Base-by-base conservation (phyloP, 2,329 filamentous ascomycete species). In the Colletotrichum sidae region DNA sequence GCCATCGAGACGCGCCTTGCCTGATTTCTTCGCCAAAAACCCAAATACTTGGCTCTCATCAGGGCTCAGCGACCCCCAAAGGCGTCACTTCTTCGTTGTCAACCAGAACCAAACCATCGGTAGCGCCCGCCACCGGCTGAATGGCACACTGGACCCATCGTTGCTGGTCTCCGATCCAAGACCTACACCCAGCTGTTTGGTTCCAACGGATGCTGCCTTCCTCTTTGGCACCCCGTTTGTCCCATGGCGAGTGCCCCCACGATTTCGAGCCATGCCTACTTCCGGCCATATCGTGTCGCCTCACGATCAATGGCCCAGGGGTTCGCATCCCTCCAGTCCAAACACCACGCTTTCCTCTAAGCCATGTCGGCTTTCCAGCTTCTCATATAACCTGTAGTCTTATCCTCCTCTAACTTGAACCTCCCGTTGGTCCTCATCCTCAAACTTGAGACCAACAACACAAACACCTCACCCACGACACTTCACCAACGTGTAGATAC, bases 171-270 rank as follows among this genome's bases (percentile, higher is more conserved):
- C 51, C 25, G 35, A 38, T 34, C 41, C 35, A 17, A 42, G 41
- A 63, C 34, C 17, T 35, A 13, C 34, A 42, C 38, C 63, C 58
- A 57, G 53, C 49, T 37, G 15, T 38, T 37, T 57, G 63, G 58
- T 51, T 49, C 47, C 53, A 56, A 54, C 63, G 52, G 63, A 63
- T 17, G 17, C 47, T 38, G 39, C 58, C 35, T 63, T 53, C 37
- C 58, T 42, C 37, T n/a, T 54, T 50, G 47, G 46, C 13, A 49
- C 25, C 25, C 25, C 38, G 47, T 53, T 47, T 62, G 62, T 62
- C 49, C 57, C 46, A 57, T n/a, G 39, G 46, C 46, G 15, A 54
- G 37, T 33, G 33, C 33, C 49, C 9, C 44, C 55, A 45, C 47
- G 47, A 49, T 44, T 59, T 33, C 37, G 17, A 38, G 11, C 47